Percentiles rank a stretch among this genome's conserved stretches.
These are phyloP conservation scores for Tuber borchii DNA, from an alignment of 495 filamentous ascomycete genomes.

Conservation along the genomic window DNA sequence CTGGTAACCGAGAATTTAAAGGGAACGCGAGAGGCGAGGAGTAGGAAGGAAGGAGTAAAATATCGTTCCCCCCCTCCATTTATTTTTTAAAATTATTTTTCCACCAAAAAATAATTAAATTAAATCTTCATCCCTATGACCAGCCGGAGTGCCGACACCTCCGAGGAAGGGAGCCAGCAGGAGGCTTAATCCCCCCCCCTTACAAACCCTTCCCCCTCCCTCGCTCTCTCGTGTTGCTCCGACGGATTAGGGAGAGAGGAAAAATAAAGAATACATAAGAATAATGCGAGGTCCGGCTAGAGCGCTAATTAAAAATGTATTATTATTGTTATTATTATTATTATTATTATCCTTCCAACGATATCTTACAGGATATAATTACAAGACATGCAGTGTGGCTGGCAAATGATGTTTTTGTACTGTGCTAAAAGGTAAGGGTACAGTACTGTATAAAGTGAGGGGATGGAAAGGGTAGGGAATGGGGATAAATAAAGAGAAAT, in stretches of 20 bases:
- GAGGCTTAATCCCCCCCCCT: not conserved
- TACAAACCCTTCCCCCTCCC: not conserved
- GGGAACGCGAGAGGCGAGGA: slow-evolving; percentile 23
- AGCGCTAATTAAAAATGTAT: slow-evolving; percentile 3
- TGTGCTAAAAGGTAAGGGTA: not conserved
- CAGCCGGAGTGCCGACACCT: slow-evolving; percentile 32
- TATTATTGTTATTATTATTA: not conserved
- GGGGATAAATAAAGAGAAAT: not conserved
- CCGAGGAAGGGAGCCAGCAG: slow-evolving; percentile 19
- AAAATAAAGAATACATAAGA: not conserved
- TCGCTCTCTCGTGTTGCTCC: not conserved
- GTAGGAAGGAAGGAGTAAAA: slow-evolving; percentile 12
- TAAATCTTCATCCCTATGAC: slow-evolving; percentile 1
- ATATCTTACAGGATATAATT: slow-evolving; percentile 4
- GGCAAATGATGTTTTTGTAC: not conserved
- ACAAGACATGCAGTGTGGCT: not conserved
- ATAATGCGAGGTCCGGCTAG: not conserved
- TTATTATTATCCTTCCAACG: not conserved
- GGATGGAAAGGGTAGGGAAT: not conserved
- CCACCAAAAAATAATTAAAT: not conserved
- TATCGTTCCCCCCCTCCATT: not conserved
- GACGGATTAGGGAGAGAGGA: not conserved
- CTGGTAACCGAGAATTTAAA: slow-evolving; percentile 36
- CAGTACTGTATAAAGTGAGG: not conserved
- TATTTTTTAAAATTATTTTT: slow-evolving; percentile 3